Conservation (phyloP, 768 basidiomycete genomes). For the Lactarius akahatsu region DNA sequence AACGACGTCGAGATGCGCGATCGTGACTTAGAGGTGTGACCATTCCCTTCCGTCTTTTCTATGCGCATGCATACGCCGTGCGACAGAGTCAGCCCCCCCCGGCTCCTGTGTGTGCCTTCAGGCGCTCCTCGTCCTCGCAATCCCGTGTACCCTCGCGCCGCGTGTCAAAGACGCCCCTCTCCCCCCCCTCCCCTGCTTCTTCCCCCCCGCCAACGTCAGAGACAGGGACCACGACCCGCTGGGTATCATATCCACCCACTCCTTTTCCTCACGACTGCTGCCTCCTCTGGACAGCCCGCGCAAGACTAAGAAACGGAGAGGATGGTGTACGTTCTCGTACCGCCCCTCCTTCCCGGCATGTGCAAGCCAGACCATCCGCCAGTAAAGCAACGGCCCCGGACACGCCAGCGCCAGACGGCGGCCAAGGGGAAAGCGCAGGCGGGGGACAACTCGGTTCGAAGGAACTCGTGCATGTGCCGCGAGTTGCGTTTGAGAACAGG, state of each 20-base stretch:
- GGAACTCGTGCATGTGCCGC: no score
- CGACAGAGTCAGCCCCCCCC: not conserved
- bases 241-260: slow-evolving; percentile 7
- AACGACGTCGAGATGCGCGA: not conserved
- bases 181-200: not conserved
- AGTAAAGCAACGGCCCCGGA: not conserved
- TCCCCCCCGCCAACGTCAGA: not conserved
- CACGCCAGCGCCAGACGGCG: not conserved
- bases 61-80: slow-evolving; percentile 4
- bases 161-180: slow-evolving; percentile 7
- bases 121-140: not conserved
- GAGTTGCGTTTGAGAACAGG: no score
- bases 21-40: not conserved
- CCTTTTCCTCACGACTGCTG: not conserved
- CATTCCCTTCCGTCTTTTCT: not conserved
- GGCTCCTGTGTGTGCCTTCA: not conserved
- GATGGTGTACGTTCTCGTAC: not conserved
- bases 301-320: no score
- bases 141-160: not conserved
- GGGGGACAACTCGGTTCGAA: no score
- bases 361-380: slow-evolving; percentile 5
- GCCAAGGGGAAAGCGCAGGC: not conserved
- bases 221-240: not conserved
- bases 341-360: not conserved
- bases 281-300: no score